Conservation (phyloP, 2,329 filamentous ascomycete genomes). For the Verticillium nubilum region DNA sequence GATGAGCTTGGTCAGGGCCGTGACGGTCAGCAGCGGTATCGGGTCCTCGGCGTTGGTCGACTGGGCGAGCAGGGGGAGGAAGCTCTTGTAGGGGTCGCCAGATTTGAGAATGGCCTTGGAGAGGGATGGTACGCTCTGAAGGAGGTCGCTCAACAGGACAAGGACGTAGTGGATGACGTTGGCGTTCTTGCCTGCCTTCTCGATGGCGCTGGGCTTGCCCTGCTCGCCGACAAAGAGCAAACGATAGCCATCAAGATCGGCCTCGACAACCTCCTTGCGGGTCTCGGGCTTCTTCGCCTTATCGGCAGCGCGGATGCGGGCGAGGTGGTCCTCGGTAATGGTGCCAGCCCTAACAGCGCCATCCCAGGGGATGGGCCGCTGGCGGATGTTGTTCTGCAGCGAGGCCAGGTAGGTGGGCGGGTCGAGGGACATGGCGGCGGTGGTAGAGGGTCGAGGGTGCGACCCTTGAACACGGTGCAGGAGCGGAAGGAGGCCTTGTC, state of each 20-base stretch:
- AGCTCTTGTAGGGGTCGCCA: constrained; percentile 72
- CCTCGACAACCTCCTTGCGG: constrained; percentile 75
- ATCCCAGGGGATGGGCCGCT: constrained; percentile 95
- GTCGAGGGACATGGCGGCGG: constrained; percentile 73
- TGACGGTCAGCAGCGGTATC: constrained; percentile 84
- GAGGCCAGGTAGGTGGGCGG: constrained; percentile 80
- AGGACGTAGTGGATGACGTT: constrained; percentile 95
- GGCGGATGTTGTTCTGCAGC: constrained; percentile 94
- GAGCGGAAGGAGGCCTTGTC: not conserved
- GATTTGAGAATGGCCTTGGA: constrained; percentile 71
- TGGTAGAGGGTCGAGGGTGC: not conserved
- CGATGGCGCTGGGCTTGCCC: constrained; percentile 67
- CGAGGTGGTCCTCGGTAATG: constrained; percentile 88
- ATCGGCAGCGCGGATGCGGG: constrained; percentile 93
- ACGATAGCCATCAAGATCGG: constrained; percentile 74
- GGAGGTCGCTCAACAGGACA: constrained; percentile 79
- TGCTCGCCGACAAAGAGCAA: constrained; percentile 72
- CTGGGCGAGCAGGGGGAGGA: constrained; percentile 78
- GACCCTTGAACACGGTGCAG: not conserved
- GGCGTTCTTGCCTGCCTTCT: constrained; percentile 76
- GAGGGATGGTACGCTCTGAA: constrained; percentile 64
- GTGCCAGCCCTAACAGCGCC: constrained; percentile 89
- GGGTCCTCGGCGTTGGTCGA: constrained; percentile 70
- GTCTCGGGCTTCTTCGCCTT: constrained; percentile 86
- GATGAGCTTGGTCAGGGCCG: constrained; percentile 77